phyloP scores from a whole-genome alignment of 352 stramenopile species.

The Halophytophthora batemanensis region DNA sequence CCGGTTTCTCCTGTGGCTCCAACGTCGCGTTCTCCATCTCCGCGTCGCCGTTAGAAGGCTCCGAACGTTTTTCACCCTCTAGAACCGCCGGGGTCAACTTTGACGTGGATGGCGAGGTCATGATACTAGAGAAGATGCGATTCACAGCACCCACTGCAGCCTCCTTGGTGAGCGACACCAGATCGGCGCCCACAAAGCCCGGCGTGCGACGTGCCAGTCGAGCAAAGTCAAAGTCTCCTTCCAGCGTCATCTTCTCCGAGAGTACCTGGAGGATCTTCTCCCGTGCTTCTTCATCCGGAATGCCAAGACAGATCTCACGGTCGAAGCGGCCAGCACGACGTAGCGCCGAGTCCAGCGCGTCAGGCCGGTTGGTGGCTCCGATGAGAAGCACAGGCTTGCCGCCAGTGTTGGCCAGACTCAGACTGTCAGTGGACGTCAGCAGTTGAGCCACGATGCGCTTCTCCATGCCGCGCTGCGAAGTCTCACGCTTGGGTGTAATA shows the following conservation, averaged over 20 bases:
- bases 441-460: slow-evolving; percentile 97
- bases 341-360: slow-evolving; percentile 96
- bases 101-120: slow-evolving; percentile 13
- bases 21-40: not conserved
- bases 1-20: slow-evolving; percentile 4
- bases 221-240: slow-evolving; percentile 93
- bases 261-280: slow-evolving; percentile 95
- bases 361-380: slow-evolving; percentile 96
- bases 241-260: slow-evolving; percentile 92
- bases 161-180: slow-evolving; percentile 97
- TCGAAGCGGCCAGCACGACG: slow-evolving; percentile 97
- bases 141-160: slow-evolving; percentile 97
- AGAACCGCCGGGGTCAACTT: not conserved
- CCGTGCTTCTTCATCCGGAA: slow-evolving; percentile 94
- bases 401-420: slow-evolving; percentile 87
- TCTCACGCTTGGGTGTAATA: slow-evolving; percentile 94
- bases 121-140: slow-evolving; percentile 93
- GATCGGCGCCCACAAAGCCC: slow-evolving; percentile 97
- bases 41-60: not conserved
- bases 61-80: too few species aligned
- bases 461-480: slow-evolving; percentile 93
- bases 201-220: slow-evolving; percentile 91
- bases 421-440: slow-evolving; percentile 89
- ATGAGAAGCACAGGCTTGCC: slow-evolving; percentile 96
- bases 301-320: slow-evolving; percentile 96